phyloP scores from a whole-genome alignment of 441 rosid species.

The Corymbia calophylla region DNA sequence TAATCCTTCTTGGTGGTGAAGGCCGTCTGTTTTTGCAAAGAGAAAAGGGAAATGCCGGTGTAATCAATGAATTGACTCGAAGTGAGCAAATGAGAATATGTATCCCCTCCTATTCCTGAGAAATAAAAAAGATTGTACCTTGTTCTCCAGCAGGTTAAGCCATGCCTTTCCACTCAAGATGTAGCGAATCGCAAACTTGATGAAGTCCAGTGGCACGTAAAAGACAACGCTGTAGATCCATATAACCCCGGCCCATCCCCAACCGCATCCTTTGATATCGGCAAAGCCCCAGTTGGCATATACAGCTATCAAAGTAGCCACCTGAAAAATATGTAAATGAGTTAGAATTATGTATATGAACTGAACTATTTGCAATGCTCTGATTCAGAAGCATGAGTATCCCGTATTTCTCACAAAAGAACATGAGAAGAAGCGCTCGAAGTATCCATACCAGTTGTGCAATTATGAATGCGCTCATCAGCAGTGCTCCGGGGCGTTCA shows the following conservation, averaged over 20 bases:
- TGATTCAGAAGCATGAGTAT: not conserved
- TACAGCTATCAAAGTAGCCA: conserved; percentile 76
- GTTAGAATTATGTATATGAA: not conserved
- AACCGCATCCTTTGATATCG: conserved; percentile 62
- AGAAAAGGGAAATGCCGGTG: not conserved
- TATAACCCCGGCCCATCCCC: conserved; percentile 93
- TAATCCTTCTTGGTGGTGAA: conserved; percentile 93
- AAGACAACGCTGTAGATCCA: conserved; percentile 81
- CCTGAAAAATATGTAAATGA: conserved; percentile 22
- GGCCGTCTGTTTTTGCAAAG: conserved; percentile 46
- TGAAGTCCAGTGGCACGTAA: conserved; percentile 69
- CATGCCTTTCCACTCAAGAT: conserved; percentile 82
- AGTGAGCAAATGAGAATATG: not conserved
- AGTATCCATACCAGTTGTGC: conserved; percentile 62
- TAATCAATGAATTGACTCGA: not conserved
- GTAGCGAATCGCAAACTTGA: conserved; percentile 78
- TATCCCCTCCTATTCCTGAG: not conserved
- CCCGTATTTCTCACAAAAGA: not conserved
- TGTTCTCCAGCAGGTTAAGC: conserved; percentile 77
- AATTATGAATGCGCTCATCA: conserved; percentile 41
- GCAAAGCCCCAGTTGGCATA: conserved; percentile 75
- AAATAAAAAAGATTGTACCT: conserved; percentile 22
- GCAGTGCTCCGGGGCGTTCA: conserved; percentile 72
- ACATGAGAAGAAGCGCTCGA: too few species aligned
- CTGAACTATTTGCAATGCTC: not conserved